Conservation (phyloP, 2,329 filamentous ascomycete species). For the Fusarium nisikadoi region DNA sequence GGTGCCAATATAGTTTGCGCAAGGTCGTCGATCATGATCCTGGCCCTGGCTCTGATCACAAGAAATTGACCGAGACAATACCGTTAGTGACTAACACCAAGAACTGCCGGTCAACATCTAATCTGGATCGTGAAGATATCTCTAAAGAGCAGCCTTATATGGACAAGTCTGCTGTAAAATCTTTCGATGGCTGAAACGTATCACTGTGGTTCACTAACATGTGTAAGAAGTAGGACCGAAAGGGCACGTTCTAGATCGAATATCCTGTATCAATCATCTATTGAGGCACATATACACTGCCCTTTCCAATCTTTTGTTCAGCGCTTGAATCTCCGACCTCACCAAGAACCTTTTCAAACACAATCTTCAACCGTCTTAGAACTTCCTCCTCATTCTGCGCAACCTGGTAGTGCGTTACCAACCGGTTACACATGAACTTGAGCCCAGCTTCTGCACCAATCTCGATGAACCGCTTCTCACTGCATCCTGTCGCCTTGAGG, state of each 20-base stretch:
- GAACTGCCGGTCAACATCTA: background rate
- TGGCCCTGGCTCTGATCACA: conserved; percentile 23
- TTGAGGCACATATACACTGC: conserved; percentile 41
- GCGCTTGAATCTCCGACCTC: conserved; percentile 22
- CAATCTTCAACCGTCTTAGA: conserved; percentile 63
- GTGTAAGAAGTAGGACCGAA: background rate
- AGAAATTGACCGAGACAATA: background rate
- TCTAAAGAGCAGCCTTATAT: background rate
- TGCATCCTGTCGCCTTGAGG: conserved; percentile 67
- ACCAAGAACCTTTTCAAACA: conserved; percentile 58
- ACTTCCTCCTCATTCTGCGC: conserved; percentile 69
- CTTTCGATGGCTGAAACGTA: background rate
- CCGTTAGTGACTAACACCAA: background rate
- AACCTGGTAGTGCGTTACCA: conserved; percentile 70
- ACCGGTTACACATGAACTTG: conserved; percentile 52
- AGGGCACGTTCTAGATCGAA: background rate
- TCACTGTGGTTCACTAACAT: background rate
- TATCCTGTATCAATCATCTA: conserved; percentile 6
- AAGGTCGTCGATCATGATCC: conserved; percentile 13
- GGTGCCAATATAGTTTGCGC: background rate
- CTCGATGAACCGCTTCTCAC: conserved; percentile 50
- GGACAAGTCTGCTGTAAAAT: background rate
- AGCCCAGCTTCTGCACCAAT: conserved; percentile 57
- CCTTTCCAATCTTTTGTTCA: conserved; percentile 38
- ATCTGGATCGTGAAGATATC: background rate